Conservation (phyloP, 2,329 filamentous ascomycete genomes). For the Monosporascus sp. region DNA sequence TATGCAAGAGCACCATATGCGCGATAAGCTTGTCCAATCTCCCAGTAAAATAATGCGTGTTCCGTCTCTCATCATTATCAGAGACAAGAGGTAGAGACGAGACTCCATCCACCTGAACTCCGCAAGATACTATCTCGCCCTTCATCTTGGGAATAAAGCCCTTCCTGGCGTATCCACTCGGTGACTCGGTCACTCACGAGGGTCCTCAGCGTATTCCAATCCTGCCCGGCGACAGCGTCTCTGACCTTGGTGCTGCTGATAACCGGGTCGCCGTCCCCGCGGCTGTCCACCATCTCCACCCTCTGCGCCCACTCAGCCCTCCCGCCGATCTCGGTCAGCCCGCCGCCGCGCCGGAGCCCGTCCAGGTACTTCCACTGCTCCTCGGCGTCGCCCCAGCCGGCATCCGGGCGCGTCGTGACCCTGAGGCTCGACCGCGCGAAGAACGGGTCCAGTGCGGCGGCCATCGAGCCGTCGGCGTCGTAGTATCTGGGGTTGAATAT, state of each 20-base stretch:
- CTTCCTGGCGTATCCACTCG: conserved; percentile 51
- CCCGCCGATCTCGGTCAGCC: conserved; percentile 49
- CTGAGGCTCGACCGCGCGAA: conserved; percentile 57
- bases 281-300: conserved; percentile 55
- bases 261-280: conserved; percentile 33
- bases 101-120: no score
- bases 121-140: not conserved
- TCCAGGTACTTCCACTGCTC: conserved; percentile 52
- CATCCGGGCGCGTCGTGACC: conserved; percentile 59
- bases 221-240: conserved; percentile 43
- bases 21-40: no score
- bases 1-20: no score
- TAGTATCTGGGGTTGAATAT: conserved; percentile 73
- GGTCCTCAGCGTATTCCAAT: conserved; percentile 41
- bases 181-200: conserved; percentile 55
- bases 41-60: no score
- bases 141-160: conserved; percentile 42
- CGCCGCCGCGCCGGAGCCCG: conserved; percentile 37
- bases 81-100: no score
- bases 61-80: no score
- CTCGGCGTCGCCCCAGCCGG: conserved; percentile 52
- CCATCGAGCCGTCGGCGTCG: conserved; percentile 33
- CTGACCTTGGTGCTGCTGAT: conserved; percentile 62
- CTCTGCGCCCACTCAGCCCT: conserved; percentile 51
- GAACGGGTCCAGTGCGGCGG: conserved; percentile 55